Base-by-base conservation (phyloP, 805 yeast genomes). In the Candida argentea region DNA sequence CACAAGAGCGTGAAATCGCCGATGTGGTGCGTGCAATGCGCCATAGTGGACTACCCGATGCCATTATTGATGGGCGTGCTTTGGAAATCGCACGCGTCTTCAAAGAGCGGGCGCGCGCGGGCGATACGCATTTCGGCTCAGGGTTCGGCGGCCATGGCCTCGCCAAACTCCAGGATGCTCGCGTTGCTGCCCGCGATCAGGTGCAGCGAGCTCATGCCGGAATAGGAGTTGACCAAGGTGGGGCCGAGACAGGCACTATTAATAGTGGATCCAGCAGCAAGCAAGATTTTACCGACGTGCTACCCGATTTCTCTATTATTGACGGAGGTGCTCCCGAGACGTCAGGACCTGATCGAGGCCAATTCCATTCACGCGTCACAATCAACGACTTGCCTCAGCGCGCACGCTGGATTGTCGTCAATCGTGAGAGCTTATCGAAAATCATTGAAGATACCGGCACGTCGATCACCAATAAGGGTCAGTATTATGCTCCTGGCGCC, bases 71-170 rank as follows among this genome's bases (percentile, higher is more conserved):
- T 1, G 56, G 54, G 2, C 62, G 66, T 16, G 56, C 81, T 3
- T 30, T 49, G 11, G 48, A 48, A 9, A 61, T 86, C 47, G 74
- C 81, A 1, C 52, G 59, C 4, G 42, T 52, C 22, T 85, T 82
- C 48, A 55, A 70, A 32, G 61, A 54, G 9, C 83, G 78, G 32
- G 62, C 83, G 35, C 73, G 75, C 36, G 47, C 58, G 2, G 95
- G 94, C 0, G 74, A 76, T 30, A 71, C 58, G 19, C 77, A 66
- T 45, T 63, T 70, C 33, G 67, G 71, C 15, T 70, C 73, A 30
- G 98, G 98, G 0, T 91, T 86, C 57, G 94, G 95, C 3, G 98
- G 98, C 13, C 78, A 81, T 39, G 97, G 97, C 2, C 61, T 87
- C 29, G 89, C 78, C 24, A 79, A 78, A 36, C 56, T 87, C 23